These are phyloP conservation scores for Turnera subulata DNA, from an alignment of 345 rosid genomes.

Conservation along the genomic window DNA sequence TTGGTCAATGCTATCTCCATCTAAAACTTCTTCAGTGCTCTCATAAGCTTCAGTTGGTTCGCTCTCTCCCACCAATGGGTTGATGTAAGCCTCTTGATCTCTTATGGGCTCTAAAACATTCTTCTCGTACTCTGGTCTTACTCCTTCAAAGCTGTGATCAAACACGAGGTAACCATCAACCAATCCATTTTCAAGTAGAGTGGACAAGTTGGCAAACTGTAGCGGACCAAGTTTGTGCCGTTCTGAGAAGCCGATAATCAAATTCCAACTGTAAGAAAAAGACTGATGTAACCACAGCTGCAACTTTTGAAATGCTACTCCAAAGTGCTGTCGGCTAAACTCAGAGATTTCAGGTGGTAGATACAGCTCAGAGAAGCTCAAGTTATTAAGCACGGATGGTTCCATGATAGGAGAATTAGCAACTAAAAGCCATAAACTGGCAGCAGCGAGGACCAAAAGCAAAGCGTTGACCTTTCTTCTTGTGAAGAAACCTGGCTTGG, in stretches of 20 bases:
- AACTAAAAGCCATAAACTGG: constrained; percentile 28
- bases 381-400: constrained; percentile 24
- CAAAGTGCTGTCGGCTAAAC: constrained; percentile 31
- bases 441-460: constrained; percentile 35
- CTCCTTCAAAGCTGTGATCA: constrained; percentile 11
- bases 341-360: constrained; percentile 39
- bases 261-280: constrained; percentile 27
- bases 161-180: constrained; percentile 17
- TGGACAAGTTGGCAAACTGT: constrained; percentile 54
- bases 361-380: constrained; percentile 28
- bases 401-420: constrained; percentile 29
- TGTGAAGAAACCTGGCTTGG: constrained; percentile 32
- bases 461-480: constrained; percentile 38
- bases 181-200: constrained; percentile 28
- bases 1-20: not conserved
- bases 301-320: constrained; percentile 29
- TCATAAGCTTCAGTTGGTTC: constrained; percentile 3
- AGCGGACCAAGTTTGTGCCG: constrained; percentile 24
- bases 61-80: not conserved
- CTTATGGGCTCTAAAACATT: constrained; percentile 11
- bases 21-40: not conserved
- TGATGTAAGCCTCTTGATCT: not conserved
- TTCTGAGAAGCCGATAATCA: constrained; percentile 28
- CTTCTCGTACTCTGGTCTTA: constrained; percentile 4
- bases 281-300: constrained; percentile 33